Conservation (phyloP, 208 protist species). For the Trypanosoma cruzi region DNA sequence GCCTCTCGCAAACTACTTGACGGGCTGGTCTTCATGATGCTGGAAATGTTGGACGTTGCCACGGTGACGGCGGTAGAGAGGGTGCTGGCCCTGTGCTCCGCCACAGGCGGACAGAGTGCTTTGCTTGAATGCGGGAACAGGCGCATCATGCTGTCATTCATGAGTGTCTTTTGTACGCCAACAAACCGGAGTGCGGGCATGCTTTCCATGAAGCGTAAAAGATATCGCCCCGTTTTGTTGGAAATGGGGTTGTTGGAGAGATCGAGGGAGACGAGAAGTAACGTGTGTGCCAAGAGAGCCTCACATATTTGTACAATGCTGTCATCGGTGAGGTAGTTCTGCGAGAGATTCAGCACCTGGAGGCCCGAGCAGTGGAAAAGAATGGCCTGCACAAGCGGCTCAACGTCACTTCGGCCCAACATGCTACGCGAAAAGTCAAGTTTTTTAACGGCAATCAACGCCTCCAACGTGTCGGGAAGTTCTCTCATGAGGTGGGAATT, state of each 20-base stretch:
- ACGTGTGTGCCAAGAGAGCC: slow-evolving; percentile 18
- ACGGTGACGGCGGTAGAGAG: not conserved
- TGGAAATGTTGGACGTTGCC: not conserved
- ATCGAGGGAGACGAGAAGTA: slow-evolving; percentile 16
- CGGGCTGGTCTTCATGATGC: not conserved
- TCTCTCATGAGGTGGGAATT: slow-evolving; percentile 24
- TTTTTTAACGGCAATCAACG: slow-evolving; percentile 13
- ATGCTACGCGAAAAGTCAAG: slow-evolving; percentile 33
- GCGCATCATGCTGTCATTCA: slow-evolving; percentile 25
- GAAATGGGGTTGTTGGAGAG: slow-evolving; percentile 30
- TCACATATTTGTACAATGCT: slow-evolving; percentile 25
- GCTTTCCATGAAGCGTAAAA: slow-evolving; percentile 24
- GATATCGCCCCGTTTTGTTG: slow-evolving; percentile 23
- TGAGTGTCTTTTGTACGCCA: slow-evolving; percentile 27
- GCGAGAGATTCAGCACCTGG: slow-evolving; percentile 25
- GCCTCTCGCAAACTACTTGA: not conserved
- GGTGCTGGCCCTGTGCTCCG: not conserved
- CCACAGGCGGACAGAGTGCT: not conserved
- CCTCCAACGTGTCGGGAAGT: slow-evolving; percentile 24
- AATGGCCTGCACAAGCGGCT: slow-evolving; percentile 23
- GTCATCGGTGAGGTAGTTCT: slow-evolving; percentile 33
- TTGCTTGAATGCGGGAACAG: not conserved
- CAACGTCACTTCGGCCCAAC: slow-evolving; percentile 25
- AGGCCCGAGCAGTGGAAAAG: slow-evolving; percentile 23
- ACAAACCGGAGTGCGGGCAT: slow-evolving; percentile 19